Percentiles rank a stretch among this genome's conserved stretches.
phyloP scores from a whole-genome alignment of 768 basidiomycete genomes.

The Rhodotorula diobovata region DNA sequence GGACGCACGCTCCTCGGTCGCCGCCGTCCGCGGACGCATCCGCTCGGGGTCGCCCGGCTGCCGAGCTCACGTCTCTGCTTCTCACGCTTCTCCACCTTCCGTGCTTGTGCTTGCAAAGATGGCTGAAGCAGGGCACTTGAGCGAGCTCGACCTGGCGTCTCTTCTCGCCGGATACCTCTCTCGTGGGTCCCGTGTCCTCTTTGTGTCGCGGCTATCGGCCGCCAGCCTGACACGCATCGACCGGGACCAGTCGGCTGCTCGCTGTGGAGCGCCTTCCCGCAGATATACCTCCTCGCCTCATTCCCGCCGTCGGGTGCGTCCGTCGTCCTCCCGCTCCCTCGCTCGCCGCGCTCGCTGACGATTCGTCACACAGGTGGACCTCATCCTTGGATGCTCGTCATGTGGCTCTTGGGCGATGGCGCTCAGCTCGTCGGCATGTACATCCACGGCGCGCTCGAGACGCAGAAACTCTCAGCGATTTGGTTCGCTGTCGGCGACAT shows the following conservation, averaged over 20 bases:
- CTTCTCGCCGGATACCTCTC: background rate
- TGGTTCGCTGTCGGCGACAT: slow-evolving; percentile 11
- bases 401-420: slow-evolving; percentile 20
- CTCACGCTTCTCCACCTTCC: too few species aligned
- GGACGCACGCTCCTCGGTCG: too few species aligned
- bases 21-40: too few species aligned
- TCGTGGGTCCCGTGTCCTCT: background rate
- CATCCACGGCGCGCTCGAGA: background rate
- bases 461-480: slow-evolving; percentile 8
- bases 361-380: background rate
- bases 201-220: background rate
- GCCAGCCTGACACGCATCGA: too few species aligned
- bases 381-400: background rate
- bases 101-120: background rate
- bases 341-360: too few species aligned
- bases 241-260: slow-evolving; percentile 9
- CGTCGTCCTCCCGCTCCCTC: background rate
- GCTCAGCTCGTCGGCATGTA: slow-evolving; percentile 5
- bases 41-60: too few species aligned
- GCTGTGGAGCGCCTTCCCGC: background rate
- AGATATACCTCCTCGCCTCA: background rate
- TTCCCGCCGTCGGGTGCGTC: background rate
- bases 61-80: too few species aligned
- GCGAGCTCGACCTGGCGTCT: slow-evolving; percentile 4
- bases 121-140: background rate